Conservation (phyloP, 257 asterid genomes). For the Forsythia viridissima region DNA sequence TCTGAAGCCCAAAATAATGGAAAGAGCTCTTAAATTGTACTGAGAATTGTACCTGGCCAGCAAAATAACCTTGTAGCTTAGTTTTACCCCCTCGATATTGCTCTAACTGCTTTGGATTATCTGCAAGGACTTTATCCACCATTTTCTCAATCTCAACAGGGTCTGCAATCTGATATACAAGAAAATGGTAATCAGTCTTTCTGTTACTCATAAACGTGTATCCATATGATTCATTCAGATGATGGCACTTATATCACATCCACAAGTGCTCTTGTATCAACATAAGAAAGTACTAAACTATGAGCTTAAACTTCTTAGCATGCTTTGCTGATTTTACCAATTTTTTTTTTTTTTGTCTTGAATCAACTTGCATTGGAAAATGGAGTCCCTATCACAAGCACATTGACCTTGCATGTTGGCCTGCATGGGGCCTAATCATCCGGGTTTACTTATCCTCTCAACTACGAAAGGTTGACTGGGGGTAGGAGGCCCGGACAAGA, state of each 20-base stretch:
- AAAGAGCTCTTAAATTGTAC: slow-evolving; percentile 3
- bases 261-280: background rate
- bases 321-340: background rate
- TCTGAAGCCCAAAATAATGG: background rate
- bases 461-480: background rate
- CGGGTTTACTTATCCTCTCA: background rate
- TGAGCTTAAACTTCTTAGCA: background rate
- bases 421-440: background rate
- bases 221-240: background rate
- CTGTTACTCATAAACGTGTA: background rate
- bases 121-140: slow-evolving; percentile 79
- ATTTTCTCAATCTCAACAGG: slow-evolving; percentile 85
- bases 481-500: background rate
- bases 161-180: slow-evolving; percentile 66
- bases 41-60: slow-evolving; percentile 77
- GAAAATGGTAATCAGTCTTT: slow-evolving; percentile 1
- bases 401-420: background rate
- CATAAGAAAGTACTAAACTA: background rate
- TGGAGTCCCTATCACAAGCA: background rate
- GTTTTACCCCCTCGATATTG: slow-evolving; percentile 92
- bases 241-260: background rate
- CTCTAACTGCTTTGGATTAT: slow-evolving; percentile 80
- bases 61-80: slow-evolving; percentile 89
- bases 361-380: background rate
- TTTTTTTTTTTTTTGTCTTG: background rate